phyloP scores from a whole-genome alignment of 768 basidiomycete genomes.

The Tricholoma sp. region DNA sequence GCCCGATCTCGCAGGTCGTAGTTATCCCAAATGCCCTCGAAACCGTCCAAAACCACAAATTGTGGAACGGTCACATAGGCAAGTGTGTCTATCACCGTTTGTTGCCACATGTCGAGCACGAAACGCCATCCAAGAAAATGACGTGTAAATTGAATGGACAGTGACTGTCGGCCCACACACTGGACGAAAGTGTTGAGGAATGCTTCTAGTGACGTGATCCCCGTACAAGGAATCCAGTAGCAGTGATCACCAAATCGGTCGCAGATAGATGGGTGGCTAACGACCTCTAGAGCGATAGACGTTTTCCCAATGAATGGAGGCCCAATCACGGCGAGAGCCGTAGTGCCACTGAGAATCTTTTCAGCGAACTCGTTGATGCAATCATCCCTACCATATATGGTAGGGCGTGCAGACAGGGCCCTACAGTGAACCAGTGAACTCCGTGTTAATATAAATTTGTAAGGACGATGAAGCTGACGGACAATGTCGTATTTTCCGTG shows the following conservation, averaged over 20 bases:
- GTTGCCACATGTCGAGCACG: too few species aligned
- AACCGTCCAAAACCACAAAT: constrained; percentile 6
- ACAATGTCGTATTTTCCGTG: too few species aligned
- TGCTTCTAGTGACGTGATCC: too few species aligned
- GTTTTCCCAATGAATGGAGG: constrained; percentile 11
- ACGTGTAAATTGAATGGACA: too few species aligned
- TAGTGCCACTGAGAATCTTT: background rate
- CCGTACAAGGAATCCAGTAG: background rate
- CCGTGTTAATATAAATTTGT: too few species aligned
- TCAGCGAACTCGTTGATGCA: background rate
- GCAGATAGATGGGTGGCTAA: constrained; percentile 2
- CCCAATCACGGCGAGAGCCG: constrained; percentile 3
- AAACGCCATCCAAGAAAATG: too few species aligned
- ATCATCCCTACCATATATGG: background rate
- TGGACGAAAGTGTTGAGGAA: too few species aligned
- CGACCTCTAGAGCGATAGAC: constrained; percentile 2
- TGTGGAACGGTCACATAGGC: background rate
- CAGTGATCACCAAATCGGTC: constrained; percentile 1
- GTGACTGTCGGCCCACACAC: too few species aligned
- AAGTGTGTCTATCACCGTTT: background rate
- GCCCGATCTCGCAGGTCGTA: background rate
- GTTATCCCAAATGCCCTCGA: constrained; percentile 5
- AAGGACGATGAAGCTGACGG: too few species aligned
- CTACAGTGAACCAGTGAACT: background rate
- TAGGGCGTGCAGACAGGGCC: background rate